Conservation (phyloP, 1,284 basidiomycete species). For the Filobasidium uniguttulatum region DNA sequence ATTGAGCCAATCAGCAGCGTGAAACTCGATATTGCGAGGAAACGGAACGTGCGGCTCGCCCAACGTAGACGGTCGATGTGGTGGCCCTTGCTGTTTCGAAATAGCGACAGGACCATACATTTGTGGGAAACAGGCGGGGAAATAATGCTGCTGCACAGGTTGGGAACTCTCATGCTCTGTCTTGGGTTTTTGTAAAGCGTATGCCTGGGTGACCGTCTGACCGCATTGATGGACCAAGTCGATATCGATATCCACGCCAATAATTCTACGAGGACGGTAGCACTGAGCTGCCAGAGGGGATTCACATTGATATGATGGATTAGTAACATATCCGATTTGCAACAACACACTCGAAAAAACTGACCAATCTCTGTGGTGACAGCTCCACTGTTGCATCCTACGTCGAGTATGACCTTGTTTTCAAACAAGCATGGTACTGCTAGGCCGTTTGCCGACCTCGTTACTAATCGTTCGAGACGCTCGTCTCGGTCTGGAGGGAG, state of each 20-base stretch:
- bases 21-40: slow-evolving; percentile 16
- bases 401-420: slow-evolving; percentile 7
- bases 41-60: slow-evolving; percentile 3
- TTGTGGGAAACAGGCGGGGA: slow-evolving; percentile 11
- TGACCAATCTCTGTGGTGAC: slow-evolving; percentile 14
- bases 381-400: slow-evolving; percentile 16
- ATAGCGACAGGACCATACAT: slow-evolving; percentile 7
- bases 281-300: slow-evolving; percentile 13
- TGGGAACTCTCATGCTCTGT: neutral
- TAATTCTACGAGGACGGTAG: slow-evolving; percentile 4
- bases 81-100: neutral
- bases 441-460: neutral
- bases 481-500: slow-evolving; percentile 10
- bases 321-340: neutral
- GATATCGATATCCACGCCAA: slow-evolving; percentile 15
- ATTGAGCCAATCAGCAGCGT: slow-evolving; percentile 16
- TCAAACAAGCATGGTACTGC: slow-evolving; percentile 4
- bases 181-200: slow-evolving; percentile 8
- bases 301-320: too few relatives aligned
- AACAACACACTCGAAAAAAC: neutral
- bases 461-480: neutral
- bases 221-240: slow-evolving; percentile 9
- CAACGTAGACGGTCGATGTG: neutral
- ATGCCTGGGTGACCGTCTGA: slow-evolving; percentile 7
- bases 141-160: slow-evolving; percentile 1